A percentile compares a stretch with the other conserved stretches of the same genome.
Conservation (phyloP, 78 protist genomes). For the Diacronema lutheri region DNA sequence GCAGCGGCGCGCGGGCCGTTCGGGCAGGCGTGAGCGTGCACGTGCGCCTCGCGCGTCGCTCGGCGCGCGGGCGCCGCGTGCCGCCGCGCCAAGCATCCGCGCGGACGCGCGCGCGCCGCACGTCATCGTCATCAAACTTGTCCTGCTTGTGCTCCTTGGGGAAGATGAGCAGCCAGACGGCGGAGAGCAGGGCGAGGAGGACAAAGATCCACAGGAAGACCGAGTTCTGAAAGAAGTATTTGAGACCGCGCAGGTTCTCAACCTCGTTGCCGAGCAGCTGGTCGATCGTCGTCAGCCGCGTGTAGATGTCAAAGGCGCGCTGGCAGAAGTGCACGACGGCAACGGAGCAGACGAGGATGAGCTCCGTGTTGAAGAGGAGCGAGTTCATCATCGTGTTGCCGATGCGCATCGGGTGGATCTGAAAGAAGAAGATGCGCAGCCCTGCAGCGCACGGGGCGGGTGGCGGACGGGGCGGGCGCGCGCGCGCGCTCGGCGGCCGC, state of each 20-base stretch:
- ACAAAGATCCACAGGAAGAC: background rate
- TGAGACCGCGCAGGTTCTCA: conserved; percentile 2
- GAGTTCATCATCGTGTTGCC: conserved; percentile 88
- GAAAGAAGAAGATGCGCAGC: conserved; percentile 65
- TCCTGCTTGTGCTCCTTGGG: background rate
- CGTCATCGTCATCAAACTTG: background rate
- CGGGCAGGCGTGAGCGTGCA: no score
- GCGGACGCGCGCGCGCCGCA: no score
- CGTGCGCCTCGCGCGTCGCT: no score
- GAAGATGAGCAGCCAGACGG: background rate
- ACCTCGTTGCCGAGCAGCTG: conserved; percentile 32
- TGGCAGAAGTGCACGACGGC: conserved; percentile 79
- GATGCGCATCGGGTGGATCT: conserved; percentile 81
- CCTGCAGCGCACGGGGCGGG: conserved; percentile 36
- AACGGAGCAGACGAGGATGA: conserved; percentile 69
- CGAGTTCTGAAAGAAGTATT: conserved; percentile 60
- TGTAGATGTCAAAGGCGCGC: conserved; percentile 66
- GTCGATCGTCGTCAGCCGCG: conserved; percentile 72
- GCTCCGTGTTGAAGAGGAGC: conserved; percentile 77
- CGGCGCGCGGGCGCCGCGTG: no score
- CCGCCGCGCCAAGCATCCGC: no score
- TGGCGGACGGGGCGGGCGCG: no score
- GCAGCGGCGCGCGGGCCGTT: no score
- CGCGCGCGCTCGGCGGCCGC: no score
- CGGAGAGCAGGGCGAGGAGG: background rate